Base-by-base conservation (phyloP, 192 early-diverging fungal species). In the Backusella circina region DNA sequence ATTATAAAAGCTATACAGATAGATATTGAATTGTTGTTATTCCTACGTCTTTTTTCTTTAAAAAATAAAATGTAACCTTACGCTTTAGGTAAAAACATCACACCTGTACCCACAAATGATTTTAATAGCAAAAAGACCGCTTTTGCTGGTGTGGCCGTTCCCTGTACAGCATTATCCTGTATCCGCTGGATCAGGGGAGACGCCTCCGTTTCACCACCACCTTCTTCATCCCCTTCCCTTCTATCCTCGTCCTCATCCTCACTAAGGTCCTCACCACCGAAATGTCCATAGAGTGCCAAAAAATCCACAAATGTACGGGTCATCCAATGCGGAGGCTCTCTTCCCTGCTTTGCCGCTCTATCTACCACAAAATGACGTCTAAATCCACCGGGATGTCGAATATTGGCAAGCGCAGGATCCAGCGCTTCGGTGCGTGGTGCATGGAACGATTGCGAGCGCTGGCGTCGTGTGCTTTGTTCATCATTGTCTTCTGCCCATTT, bases 261-360 rank as follows among this genome's bases (percentile, higher is more conserved):
- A 32, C 94, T 93, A 69, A 92, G 88, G 70, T 95, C 94, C 79
- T 95, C 96, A 33, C 96, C 97, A 28, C 94, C 97, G 82, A 96
- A 98, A 75, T 94, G 95, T 65, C 95, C 95, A 66, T 95, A 97
- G 77, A 99, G 84, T 23, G 90, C 93, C 70, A 99, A 86, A 72
- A 97, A 97, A 80, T 99, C 97, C 67, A 99, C 89, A 86, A 97
- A 99, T 79, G 94, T 97, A 21, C 89, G 79, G 2, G 97, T 99
- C 74, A 96, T 81, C 32, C 89, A 88, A 67, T 92, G 93, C 0
- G 95, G 93, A 54, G 84, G 84, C n/a, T 82, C 79, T 15, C 86
- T 88, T 18, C 97, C 97, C 72, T 88, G 85, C 28, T 86, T 82
- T 38, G 84, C 83, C 3, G 95, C 95, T 54, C 91, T 89, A 64